Conservation (phyloP, 2,329 filamentous ascomycete genomes). For the Xylaria sp. region DNA sequence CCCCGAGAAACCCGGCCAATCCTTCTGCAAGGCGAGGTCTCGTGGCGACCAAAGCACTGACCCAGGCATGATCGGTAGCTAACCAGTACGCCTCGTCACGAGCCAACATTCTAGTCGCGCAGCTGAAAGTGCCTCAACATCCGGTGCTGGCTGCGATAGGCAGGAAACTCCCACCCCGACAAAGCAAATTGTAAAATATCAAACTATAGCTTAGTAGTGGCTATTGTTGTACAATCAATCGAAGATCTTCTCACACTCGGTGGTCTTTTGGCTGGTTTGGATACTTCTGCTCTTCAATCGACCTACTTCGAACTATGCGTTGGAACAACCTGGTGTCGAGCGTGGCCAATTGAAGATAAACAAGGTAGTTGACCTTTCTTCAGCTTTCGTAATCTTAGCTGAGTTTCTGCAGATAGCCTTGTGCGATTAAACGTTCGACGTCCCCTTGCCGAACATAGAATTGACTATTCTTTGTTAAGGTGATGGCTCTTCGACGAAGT, state of each 20-base stretch:
- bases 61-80: neutral
- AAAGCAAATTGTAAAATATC: neutral
- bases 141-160: conserved; percentile 22
- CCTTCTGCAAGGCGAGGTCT: conserved; percentile 18
- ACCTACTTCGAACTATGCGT: neutral
- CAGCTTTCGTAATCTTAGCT: conserved; percentile 66
- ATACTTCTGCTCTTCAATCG: neutral
- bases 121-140: conserved; percentile 11
- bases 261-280: neutral
- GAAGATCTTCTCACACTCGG: neutral
- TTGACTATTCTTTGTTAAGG: conserved; percentile 96
- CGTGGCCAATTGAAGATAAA: neutral
- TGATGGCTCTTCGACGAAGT: conserved; percentile 76
- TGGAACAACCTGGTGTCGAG: neutral
- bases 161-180: neutral
- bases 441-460: conserved; percentile 97
- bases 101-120: conserved; percentile 3
- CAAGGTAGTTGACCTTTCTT: neutral
- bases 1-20: conserved; percentile 12
- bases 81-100: conserved; percentile 16
- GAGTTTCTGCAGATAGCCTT: conserved; percentile 93
- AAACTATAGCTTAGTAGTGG: neutral
- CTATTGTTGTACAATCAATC: neutral
- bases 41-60: neutral
- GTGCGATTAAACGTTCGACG: conserved; percentile 91